Evolutionary conservation across 2,329 filamentous ascomycete species (phyloP).

Genomic region (Pseudovirgaria hyperparasitica): DNA sequence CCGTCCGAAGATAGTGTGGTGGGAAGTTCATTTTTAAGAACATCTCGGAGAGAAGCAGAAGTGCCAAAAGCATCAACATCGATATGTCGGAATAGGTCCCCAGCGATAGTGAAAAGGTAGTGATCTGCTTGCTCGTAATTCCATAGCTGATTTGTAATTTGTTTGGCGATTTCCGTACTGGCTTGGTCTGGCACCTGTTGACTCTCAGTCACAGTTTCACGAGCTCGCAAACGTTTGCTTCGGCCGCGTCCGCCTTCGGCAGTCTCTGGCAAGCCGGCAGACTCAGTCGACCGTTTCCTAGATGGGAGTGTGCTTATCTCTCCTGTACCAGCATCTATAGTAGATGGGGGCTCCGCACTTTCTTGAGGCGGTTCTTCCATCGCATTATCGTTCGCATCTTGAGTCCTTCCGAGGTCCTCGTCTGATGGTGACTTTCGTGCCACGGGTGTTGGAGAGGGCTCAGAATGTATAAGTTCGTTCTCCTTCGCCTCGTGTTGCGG

Average conservation of each 20-base stretch:
- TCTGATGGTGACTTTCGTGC: no score
- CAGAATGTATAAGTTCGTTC: constrained; percentile 4
- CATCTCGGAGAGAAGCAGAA: constrained; percentile 23
- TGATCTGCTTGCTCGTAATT: constrained; percentile 43
- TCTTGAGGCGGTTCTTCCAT: constrained; percentile 11
- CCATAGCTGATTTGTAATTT: constrained; percentile 42
- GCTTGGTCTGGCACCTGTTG: constrained; percentile 32
- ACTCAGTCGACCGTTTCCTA: constrained; percentile 49
- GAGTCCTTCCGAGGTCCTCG: background rate
- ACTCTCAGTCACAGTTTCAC: constrained; percentile 41
- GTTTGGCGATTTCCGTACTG: constrained; percentile 39
- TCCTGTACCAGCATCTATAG: constrained; percentile 14
- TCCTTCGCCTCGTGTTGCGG: background rate
- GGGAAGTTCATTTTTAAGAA: constrained; percentile 11
- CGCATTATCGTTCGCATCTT: constrained; percentile 9
- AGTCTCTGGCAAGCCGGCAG: constrained; percentile 44
- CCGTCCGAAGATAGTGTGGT: constrained; percentile 6
- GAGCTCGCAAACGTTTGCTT: constrained; percentile 47
- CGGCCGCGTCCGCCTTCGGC: constrained; percentile 43
- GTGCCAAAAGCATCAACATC: constrained; percentile 33
- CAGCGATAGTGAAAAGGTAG: constrained; percentile 41
- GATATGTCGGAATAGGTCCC: constrained; percentile 38
- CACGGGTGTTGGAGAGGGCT: constrained; percentile 1
- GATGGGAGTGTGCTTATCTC: constrained; percentile 28
- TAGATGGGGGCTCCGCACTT: constrained; percentile 1